A percentile compares a stretch with the other conserved stretches of the same genome.
phyloP scores from a whole-genome alignment of 768 basidiomycete species.

The Tylopilus subfusipes region DNA sequence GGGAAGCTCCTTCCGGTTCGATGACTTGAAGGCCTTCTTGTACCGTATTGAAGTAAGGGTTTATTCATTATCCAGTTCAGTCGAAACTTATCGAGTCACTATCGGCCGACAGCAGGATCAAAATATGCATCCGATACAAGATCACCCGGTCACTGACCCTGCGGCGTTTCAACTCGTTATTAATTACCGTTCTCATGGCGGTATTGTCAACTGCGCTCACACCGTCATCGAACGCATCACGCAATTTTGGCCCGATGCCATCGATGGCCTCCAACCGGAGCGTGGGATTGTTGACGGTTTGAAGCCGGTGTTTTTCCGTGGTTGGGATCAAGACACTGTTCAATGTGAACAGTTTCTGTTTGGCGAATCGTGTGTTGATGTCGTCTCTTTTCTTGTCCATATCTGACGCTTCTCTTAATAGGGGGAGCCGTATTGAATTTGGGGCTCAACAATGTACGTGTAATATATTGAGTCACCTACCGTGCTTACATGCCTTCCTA shows the following conservation, averaged over 20 bases:
- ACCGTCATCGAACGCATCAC: slow-evolving; percentile 60
- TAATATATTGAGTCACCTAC: background rate
- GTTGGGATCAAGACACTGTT: slow-evolving; percentile 42
- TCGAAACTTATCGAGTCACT: background rate
- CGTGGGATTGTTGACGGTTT: slow-evolving; percentile 49
- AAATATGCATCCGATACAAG: slow-evolving; percentile 4
- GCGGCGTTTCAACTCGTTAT: slow-evolving; percentile 52
- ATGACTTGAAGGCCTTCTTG: slow-evolving; percentile 66
- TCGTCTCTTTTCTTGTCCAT: background rate
- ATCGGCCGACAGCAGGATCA: slow-evolving; percentile 21
- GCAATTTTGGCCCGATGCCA: slow-evolving; percentile 59
- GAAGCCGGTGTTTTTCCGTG: slow-evolving; percentile 56
- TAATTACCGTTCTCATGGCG: slow-evolving; percentile 71
- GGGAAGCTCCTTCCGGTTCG: slow-evolving; percentile 69
- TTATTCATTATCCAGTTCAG: background rate
- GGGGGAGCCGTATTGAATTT: slow-evolving; percentile 51
- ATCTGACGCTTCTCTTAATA: slow-evolving; percentile 20
- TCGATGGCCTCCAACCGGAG: slow-evolving; percentile 58
- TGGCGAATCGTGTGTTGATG: slow-evolving; percentile 38
- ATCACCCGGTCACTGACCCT: slow-evolving; percentile 24
- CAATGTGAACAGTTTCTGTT: slow-evolving; percentile 58
- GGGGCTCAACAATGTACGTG: slow-evolving; percentile 64
- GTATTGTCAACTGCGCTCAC: slow-evolving; percentile 71
- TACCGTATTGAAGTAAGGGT: slow-evolving; percentile 54
- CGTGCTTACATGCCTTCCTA: background rate